Percentiles rank a stretch among this genome's conserved stretches.
phyloP scores from a whole-genome alignment of 2,329 filamentous ascomycete genomes.

The Fusarium duplospermum region DNA sequence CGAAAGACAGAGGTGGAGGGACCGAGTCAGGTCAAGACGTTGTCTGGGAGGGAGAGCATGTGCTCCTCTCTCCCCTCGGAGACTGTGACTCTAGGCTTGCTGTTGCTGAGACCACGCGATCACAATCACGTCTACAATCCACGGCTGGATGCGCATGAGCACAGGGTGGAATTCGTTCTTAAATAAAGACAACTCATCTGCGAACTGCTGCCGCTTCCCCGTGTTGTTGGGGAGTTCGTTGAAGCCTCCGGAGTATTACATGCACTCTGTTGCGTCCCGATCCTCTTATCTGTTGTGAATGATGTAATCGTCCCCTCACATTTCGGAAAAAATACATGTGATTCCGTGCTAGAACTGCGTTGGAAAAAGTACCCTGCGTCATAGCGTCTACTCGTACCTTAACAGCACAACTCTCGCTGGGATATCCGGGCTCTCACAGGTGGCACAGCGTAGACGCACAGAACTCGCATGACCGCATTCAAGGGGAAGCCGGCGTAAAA shows the following conservation, averaged over 20 bases:
- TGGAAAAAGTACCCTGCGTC: conserved; percentile 24
- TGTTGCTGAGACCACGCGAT: conserved; percentile 34
- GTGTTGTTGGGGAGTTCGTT: background rate
- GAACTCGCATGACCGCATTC: conserved; percentile 8
- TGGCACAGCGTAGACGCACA: conserved; percentile 3
- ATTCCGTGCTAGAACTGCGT: conserved; percentile 6
- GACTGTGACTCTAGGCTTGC: background rate
- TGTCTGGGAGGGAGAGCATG: conserved; percentile 32
- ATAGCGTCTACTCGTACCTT: conserved; percentile 20
- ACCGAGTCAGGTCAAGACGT: conserved; percentile 19
- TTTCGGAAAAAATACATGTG: conserved; percentile 29
- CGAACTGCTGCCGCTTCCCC: background rate
- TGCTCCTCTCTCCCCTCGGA: background rate
- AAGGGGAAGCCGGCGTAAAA: background rate
- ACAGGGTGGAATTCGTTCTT: background rate
- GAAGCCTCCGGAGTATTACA: background rate
- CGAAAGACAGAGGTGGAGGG: conserved; percentile 7
- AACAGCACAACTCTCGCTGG: conserved; percentile 8
- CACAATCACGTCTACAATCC: conserved; percentile 29
- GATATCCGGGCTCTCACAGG: conserved; percentile 6
- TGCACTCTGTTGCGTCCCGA: background rate
- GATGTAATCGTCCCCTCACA: conserved; percentile 35
- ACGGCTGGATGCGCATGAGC: conserved; percentile 2
- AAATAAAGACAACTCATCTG: background rate
- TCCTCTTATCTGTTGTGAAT: conserved; percentile 16